Evolutionary conservation across 176 grass and related monocot species (phyloP).

Genomic region (Ensete glaucum): DNA sequence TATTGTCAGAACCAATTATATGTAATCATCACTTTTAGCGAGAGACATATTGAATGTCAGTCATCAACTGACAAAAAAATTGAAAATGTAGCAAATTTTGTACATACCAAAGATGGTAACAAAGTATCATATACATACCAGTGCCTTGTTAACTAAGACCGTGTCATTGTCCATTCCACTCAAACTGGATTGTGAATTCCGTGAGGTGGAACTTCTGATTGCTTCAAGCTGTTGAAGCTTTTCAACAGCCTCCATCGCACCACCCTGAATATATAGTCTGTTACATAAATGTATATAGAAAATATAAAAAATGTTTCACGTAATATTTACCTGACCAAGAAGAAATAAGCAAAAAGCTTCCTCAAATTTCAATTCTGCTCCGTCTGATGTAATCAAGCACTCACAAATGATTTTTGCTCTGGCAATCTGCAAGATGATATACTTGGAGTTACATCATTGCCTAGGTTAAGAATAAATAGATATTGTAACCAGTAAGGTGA

Average conservation of each 20-base stretch:
- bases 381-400: slow-evolving; percentile 71
- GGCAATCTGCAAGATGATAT: slow-evolving; percentile 45
- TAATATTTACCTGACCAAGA: slow-evolving; percentile 71
- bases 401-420: slow-evolving; percentile 85
- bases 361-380: slow-evolving; percentile 74
- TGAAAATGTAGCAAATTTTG: too few relatives aligned
- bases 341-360: slow-evolving; percentile 84
- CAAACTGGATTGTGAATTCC: slow-evolving; percentile 37
- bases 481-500: slow-evolving; percentile 11
- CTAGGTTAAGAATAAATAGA: background rate
- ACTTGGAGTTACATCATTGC: slow-evolving; percentile 9
- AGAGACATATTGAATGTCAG: too few relatives aligned
- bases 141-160: slow-evolving; percentile 44
- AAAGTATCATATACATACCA: slow-evolving; percentile 49
- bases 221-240: slow-evolving; percentile 70
- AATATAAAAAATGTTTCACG: slow-evolving; percentile 16
- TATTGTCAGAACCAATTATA: too few relatives aligned
- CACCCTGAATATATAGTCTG: slow-evolving; percentile 56
- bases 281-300: slow-evolving; percentile 15
- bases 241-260: slow-evolving; percentile 51
- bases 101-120: background rate
- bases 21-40: too few relatives aligned
- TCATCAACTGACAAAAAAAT: too few relatives aligned
- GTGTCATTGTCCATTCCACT: slow-evolving; percentile 45
- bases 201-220: slow-evolving; percentile 53